Base-by-base conservation (phyloP, 495 filamentous ascomycete genomes). In the Copromyces sp. region DNA sequence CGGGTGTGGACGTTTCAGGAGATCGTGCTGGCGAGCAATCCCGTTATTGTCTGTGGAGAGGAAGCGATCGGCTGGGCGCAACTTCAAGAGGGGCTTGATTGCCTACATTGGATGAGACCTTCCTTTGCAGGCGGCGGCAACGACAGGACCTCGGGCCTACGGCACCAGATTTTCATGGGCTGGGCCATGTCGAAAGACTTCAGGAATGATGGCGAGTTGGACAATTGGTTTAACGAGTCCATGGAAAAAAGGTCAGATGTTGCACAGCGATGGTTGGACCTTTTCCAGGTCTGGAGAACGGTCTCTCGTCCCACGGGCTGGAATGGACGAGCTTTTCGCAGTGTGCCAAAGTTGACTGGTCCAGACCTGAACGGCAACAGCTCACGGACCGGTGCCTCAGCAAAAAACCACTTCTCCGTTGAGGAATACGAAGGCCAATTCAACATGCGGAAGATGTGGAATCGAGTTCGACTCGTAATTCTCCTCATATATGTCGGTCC, bases 1-100 rank as follows among this genome's bases (percentile, higher is more conserved):
- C 44, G 70, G 4, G 42, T 37, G 17, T 71, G 70, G 45, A 71
- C 70, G 9, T 71, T 71, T 29, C 70, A 71, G 45, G 70, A 71
- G 9, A 17, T 71, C 12, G 38, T 71, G 16, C 45, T 71, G n/a
- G 70, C 70, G 4, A 20, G 44, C 2, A 69, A 71, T 42, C 70
- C 45, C 32, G 14, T 71, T 14, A 9, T 71, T 40, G 32, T 71
- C 17, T 68, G 70, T 68, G 70, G 70, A n/a, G 39, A 68, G 16
- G n/a, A 68, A 12, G 17, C 32, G 2, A 37, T 71, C 17, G 1
- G 29, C 35, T 71, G 70, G 70, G 44, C 53, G 24, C 53, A 61
- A 32, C 12, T 61, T 7, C 53, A 61, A 32, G 11, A 9, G 1
- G 53, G 53, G 16, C 53, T 61, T 8, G 53, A 61, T 24, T 61